Evolutionary conservation across 2,329 filamentous ascomycete species (phyloP), one percentile per base, ranked within the genome.

Genomic region (Colletotrichum lindemuthianum): DNA sequence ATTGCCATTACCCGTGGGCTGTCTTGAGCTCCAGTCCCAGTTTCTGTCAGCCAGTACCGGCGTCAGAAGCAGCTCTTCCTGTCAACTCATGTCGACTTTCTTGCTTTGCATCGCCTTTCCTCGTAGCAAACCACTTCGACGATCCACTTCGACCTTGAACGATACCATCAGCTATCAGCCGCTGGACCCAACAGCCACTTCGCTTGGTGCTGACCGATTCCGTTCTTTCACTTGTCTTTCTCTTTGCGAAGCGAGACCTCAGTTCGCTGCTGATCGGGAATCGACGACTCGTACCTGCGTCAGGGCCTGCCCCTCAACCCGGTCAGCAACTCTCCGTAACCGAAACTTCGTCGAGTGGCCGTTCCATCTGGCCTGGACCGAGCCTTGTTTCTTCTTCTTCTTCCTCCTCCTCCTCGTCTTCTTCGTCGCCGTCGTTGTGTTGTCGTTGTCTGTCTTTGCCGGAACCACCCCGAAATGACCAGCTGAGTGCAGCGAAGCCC

Each of bases 391-490:
- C 16, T 11, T 15, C 36, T 52, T 9, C 24, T 13, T 13, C 47
- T 36, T 51, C 32, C 33, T 37, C 43, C 36, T 41, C 33, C 24
- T 24, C 24, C 24, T 24, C 24, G 24, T 24, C 24, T 24, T 24
- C 24, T 24, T 24, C 24, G 24, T 24, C 24, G 24, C 24, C 24
- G 24, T 24, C 24, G 24, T 24, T 24, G 24, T 24, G 24, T 24
- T 24, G 24, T 24, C 24, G 24, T 5, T 4, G 24, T 24, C 24
- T 24, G 24, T 24, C 24, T 24, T 24, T 3, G 24, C 24, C 24
- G 24, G 24, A 24, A 24, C 24, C 24, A 24, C 58, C 58, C 68
- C 76, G 77, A 72, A 72, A 80, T 80, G 78, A 76, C 75, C 73
- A 64, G 58, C 68, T 73, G 74, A 69, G 45, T 59, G 39, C 68